Conservation (phyloP, 352 stramenopile genomes). For the Phytophthora pistaciae region DNA sequence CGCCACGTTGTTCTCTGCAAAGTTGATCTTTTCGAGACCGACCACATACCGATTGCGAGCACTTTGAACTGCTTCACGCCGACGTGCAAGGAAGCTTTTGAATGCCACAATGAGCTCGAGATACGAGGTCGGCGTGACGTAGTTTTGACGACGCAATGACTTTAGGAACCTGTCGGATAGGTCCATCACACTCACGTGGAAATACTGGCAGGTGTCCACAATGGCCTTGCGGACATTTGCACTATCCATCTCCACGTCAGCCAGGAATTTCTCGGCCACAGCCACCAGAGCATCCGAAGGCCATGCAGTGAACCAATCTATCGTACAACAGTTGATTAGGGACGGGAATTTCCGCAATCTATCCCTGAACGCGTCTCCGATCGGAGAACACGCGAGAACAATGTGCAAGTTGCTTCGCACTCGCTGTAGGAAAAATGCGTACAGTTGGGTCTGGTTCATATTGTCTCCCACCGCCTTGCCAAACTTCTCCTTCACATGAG, state of each 20-base stretch:
- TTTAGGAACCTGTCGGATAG: constrained; percentile 89
- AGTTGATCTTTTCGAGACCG: constrained; percentile 95
- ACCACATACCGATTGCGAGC: constrained; percentile 91
- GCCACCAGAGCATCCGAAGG: constrained; percentile 93
- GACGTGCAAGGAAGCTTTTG: constrained; percentile 89
- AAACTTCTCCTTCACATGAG: constrained; percentile 92
- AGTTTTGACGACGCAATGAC: constrained; percentile 91
- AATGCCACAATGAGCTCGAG: constrained; percentile 96
- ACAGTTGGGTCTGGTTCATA: constrained; percentile 93
- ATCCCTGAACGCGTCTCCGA: constrained; percentile 95
- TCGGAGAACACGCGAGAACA: constrained; percentile 94
- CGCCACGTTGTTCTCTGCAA: constrained; percentile 93
- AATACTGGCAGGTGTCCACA: constrained; percentile 93
- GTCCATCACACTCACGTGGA: constrained; percentile 92
- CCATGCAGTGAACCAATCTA: constrained; percentile 98
- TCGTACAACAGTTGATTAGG: constrained; percentile 98
- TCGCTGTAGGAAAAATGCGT: constrained; percentile 94
- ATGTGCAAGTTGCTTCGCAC: constrained; percentile 94
- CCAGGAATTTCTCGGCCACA: constrained; percentile 94
- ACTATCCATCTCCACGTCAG: constrained; percentile 91
- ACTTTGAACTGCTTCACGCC: constrained; percentile 84
- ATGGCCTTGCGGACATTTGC: constrained; percentile 77
- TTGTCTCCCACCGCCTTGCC: constrained; percentile 92
- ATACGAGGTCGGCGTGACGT: constrained; percentile 96
- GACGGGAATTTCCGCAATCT: constrained; percentile 95